A percentile compares a stretch with the other conserved stretches of the same genome.
Evolutionary conservation across 2,329 filamentous ascomycete species (phyloP).

Genomic region (Capronia epimyces): DNA sequence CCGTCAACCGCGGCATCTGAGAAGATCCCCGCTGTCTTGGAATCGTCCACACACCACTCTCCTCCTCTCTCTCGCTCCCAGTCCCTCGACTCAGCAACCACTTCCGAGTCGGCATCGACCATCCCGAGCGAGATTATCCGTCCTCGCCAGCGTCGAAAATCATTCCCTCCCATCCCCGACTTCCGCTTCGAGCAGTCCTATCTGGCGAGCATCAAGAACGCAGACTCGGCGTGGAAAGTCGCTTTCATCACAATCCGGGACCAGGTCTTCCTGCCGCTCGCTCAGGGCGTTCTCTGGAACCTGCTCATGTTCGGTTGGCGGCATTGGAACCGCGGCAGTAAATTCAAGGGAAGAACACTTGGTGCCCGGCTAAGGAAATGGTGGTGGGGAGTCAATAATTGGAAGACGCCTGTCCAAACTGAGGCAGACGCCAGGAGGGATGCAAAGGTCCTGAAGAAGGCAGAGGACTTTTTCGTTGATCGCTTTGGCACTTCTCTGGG

Average conservation of each 20-base stretch:
- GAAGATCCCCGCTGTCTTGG: conserved; percentile 53
- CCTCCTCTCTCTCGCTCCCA: conserved; percentile 36
- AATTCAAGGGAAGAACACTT: conserved; percentile 67
- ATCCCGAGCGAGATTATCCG: conserved; percentile 46
- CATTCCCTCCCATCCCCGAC: conserved; percentile 71
- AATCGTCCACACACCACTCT: conserved; percentile 3
- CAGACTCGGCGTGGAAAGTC: conserved; percentile 73
- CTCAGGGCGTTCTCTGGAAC: conserved; percentile 86
- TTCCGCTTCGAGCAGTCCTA: conserved; percentile 98
- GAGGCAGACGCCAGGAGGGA: conserved; percentile 20
- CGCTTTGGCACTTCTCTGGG: conserved; percentile 25
- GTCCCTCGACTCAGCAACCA: conserved; percentile 36
- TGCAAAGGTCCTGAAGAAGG: conserved; percentile 35
- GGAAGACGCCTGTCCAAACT: conserved; percentile 57
- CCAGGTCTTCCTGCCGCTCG: conserved; percentile 76
- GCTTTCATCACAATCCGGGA: conserved; percentile 80
- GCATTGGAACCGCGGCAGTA: conserved; percentile 75
- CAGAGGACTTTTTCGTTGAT: conserved; percentile 37
- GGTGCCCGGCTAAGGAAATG: conserved; percentile 73
- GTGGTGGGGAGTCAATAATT: conserved; percentile 96
- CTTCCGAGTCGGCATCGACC: conserved; percentile 40
- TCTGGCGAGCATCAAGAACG: conserved; percentile 75
- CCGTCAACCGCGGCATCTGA: conserved; percentile 68
- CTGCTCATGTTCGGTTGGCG: conserved; percentile 81
- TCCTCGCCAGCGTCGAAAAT: conserved; percentile 35